Evolutionary conservation across 495 filamentous ascomycete genomes (phyloP), one percentile per base, ranked within the genome.

Genomic region (Xylaria scruposa): DNA sequence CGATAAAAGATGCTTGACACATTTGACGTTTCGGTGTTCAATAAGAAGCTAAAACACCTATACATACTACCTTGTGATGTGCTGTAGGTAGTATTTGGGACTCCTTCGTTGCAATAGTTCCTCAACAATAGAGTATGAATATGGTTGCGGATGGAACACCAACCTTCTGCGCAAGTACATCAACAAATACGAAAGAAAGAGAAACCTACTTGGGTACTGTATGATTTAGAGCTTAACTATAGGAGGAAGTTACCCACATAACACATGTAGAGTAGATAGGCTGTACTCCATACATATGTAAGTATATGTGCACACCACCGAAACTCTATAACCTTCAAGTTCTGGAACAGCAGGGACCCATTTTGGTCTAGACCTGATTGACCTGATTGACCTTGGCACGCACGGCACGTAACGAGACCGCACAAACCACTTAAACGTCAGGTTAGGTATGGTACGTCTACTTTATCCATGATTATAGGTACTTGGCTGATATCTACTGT

Each of bases 1-100:
- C 61, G 68, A 31, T 36, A 36, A 5, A 51, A 44, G 36, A 70
- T 51, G 59, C 59, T 70, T 64, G 68, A 61, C 59, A 70, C 67
- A 70, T 56, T 70, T 64, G 59, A 56, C 46, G 33, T 70, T 61
- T 38, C 33, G 47, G 58, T 62, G 59, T 70, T 56, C 24, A 33
- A 24, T 15, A 17, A 42, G 10, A 68, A 38, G 17, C 53, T 44
- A 19, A 15, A 58, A 4, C 12, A 60, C 6, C 21, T 15, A n/a
- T 26, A 44, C 59, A n/a, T 26, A 44, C 59, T 38, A 42, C 59
- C 59, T 62, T 26, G 36, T 19, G 33, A 26, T 44, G 15, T 62
- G 56, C 59, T 7, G 21, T 42, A 42, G n/a, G 59, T 62, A 24
- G 29, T 40, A 54, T 21, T 42, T 24, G 10, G 38, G 65, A 46